phyloP scores from a whole-genome alignment of 768 basidiomycete species.

The Pisolithus tinctorius region DNA sequence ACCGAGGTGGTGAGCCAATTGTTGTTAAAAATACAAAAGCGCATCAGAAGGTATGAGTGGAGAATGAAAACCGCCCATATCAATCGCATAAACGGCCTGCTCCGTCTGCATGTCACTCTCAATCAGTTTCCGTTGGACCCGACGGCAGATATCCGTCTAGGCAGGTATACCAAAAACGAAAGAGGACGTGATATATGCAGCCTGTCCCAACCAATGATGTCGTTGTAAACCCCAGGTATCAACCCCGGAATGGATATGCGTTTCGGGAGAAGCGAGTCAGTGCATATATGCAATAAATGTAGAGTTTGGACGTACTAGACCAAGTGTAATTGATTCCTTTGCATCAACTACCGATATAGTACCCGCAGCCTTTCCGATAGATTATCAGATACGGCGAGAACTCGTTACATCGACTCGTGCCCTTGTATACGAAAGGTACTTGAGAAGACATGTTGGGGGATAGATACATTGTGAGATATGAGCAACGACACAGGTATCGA shows the following conservation, averaged over 20 bases:
- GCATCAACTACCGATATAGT: slow-evolving; percentile 8
- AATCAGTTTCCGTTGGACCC: slow-evolving; percentile 63
- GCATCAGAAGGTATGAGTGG: too few relatives aligned
- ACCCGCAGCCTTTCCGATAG: slow-evolving; percentile 6
- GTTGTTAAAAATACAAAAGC: too few relatives aligned
- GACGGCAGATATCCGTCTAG: slow-evolving; percentile 45
- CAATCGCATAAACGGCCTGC: slow-evolving; percentile 15
- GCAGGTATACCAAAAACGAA: slow-evolving; percentile 50
- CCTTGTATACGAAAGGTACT: slow-evolving; percentile 10
- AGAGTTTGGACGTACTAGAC: background rate
- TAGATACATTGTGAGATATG: slow-evolving; percentile 15
- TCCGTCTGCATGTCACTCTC: slow-evolving; percentile 76
- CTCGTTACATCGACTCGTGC: slow-evolving; percentile 7
- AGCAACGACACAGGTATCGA: slow-evolving; percentile 43
- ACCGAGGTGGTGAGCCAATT: too few relatives aligned
- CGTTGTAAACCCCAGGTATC: too few relatives aligned
- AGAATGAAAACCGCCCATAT: too few relatives aligned
- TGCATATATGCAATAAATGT: too few relatives aligned
- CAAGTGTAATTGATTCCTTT: slow-evolving; percentile 23
- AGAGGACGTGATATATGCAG: slow-evolving; percentile 44
- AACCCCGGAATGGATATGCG: too few relatives aligned
- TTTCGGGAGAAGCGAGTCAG: too few relatives aligned
- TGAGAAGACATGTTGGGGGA: slow-evolving; percentile 11
- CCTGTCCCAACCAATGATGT: slow-evolving; percentile 27
- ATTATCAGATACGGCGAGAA: slow-evolving; percentile 6